Evolutionary conservation across 2,329 filamentous ascomycete genomes (phyloP), one percentile per base, ranked within the genome.

Genomic region (Penicillium sp.): DNA sequence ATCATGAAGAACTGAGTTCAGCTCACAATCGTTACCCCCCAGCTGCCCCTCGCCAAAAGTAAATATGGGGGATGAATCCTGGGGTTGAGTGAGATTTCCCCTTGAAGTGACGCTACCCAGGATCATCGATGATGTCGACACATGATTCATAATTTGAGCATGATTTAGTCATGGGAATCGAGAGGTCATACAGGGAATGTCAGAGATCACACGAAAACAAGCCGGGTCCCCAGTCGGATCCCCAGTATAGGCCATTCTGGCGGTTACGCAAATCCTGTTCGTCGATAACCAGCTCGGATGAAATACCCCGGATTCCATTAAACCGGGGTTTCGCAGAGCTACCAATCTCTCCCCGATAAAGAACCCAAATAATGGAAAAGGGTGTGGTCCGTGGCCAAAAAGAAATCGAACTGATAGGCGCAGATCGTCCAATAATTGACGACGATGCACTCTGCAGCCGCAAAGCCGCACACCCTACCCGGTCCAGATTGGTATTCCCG

Each of bases 101-200:
- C 46, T 53, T 39, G 9, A 39, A 49, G 55, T 65, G 64, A 66
- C 56, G 59, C 56, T 26, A 50, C 41, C 46, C 45, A 44, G 53
- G 57, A 63, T 66, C 64, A 66, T 66, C 60, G 63, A 66, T 66
- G 64, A 66, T 65, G 63, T 66, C 61, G 63, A 63, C 58, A 52
- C 52, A 58, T 59, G 56, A 61, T 61, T 52, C 44, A 50, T 59
- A 39, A 48, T 58, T 58, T 48, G 60, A 60, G 61, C 52, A 62
- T 61, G 58, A 61, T 62, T 53, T 55, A 59, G 57, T 64, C 60
- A 64, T 61, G 58, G 53, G 58, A 61, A 58, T 58, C 35, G 52
- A 54, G 51, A 49, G 56, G 60, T 61, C 53, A 63, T 57, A 59
- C 48, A 51, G 43, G 22, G 26, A 45, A 21, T 29, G 24, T 11